Evolutionary conservation across 2,329 filamentous ascomycete species (phyloP).

Genomic region (Exophiala spinifera): DNA sequence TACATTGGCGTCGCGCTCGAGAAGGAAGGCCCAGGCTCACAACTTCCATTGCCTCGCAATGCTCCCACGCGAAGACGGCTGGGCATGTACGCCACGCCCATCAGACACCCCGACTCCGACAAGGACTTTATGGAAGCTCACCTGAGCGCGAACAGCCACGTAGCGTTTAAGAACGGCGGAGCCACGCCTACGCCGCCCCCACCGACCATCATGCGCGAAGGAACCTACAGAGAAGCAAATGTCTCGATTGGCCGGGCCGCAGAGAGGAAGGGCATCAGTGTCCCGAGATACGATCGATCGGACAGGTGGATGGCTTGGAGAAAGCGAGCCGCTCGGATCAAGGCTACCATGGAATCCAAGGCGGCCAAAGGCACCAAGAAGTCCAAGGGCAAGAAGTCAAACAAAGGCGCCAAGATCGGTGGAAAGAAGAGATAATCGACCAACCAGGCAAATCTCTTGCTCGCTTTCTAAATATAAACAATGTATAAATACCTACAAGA

Average conservation of each 20-base stretch:
- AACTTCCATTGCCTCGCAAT: slow-evolving; percentile 71
- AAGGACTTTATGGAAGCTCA: slow-evolving; percentile 20
- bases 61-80: slow-evolving; percentile 71
- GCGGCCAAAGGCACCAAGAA: slow-evolving; percentile 66
- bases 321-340: slow-evolving; percentile 53
- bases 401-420: slow-evolving; percentile 22
- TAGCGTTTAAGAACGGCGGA: slow-evolving; percentile 26
- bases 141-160: slow-evolving; percentile 13
- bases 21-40: slow-evolving; percentile 59
- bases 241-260: slow-evolving; percentile 26
- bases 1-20: slow-evolving; percentile 93
- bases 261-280: slow-evolving; percentile 56
- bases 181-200: slow-evolving; percentile 30
- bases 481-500: not conserved
- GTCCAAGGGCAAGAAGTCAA: slow-evolving; percentile 61
- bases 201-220: slow-evolving; percentile 32
- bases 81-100: slow-evolving; percentile 62
- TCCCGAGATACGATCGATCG: slow-evolving; percentile 54
- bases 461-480: not conserved
- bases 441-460: no score
- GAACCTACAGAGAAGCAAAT: slow-evolving; percentile 53
- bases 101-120: slow-evolving; percentile 29
- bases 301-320: slow-evolving; percentile 65
- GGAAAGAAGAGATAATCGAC: slow-evolving; percentile 10
- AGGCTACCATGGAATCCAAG: slow-evolving; percentile 45